Evolutionary conservation across 2,329 filamentous ascomycete genomes (phyloP).

Genomic region (Akanthomyces dipterigenus): DNA sequence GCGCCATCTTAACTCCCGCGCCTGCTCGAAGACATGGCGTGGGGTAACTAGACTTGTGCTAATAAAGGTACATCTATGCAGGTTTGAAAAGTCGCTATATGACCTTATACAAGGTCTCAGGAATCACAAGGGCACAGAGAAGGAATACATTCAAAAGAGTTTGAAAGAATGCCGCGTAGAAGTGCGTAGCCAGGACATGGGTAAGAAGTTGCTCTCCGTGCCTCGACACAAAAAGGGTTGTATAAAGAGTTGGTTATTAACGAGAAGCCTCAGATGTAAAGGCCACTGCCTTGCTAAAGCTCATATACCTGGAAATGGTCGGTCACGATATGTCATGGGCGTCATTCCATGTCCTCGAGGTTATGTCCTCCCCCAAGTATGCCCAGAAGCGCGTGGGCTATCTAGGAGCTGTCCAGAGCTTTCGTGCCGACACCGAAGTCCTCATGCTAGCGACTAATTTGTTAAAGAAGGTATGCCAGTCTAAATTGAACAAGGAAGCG

Average conservation of each 20-base stretch:
- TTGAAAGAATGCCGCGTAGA: constrained; percentile 93
- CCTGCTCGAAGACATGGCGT: background rate
- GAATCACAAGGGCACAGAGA: constrained; percentile 91
- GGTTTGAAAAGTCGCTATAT: constrained; percentile 99
- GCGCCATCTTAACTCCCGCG: background rate
- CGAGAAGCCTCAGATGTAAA: constrained; percentile 65
- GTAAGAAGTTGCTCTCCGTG: constrained; percentile 37
- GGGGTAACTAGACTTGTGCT: constrained; percentile 1
- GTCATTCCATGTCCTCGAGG: constrained; percentile 94
- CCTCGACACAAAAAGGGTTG: no score
- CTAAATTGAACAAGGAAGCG: background rate
- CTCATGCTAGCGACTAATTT: constrained; percentile 96
- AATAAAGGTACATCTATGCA: constrained; percentile 28
- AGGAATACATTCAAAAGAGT: constrained; percentile 88
- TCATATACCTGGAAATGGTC: constrained; percentile 98
- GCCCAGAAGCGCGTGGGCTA: constrained; percentile 94
- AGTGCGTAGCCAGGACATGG: constrained; percentile 89
- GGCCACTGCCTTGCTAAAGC: constrained; percentile 88
- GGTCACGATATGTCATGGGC: constrained; percentile 99
- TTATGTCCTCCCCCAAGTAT: constrained; percentile 96
- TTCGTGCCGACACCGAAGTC: constrained; percentile 90
- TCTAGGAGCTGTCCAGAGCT: constrained; percentile 91
- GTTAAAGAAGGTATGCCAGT: constrained; percentile 70
- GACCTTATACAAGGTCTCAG: constrained; percentile 96
- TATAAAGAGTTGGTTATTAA: background rate